Conservation (phyloP, 306 rosid species). For the Quercus dentata region DNA sequence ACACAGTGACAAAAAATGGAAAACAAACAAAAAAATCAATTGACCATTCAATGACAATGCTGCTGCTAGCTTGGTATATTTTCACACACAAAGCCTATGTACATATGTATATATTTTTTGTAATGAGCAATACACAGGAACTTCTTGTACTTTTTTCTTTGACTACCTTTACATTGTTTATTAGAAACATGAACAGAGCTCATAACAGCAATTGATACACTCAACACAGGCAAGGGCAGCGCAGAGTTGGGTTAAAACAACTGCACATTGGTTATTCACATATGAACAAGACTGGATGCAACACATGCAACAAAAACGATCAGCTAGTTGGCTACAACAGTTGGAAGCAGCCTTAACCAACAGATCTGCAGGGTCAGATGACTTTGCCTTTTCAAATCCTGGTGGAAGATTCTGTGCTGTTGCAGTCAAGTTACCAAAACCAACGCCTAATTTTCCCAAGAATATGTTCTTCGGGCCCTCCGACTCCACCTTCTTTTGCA, state of each 20-base stretch:
- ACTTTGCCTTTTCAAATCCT: slow-evolving; percentile 57
- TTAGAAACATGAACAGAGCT: slow-evolving; percentile 48
- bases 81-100: neutral
- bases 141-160: neutral
- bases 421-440: slow-evolving; percentile 73
- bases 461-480: slow-evolving; percentile 33
- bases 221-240: slow-evolving; percentile 78
- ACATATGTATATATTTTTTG: neutral
- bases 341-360: slow-evolving; percentile 61
- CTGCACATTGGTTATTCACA: slow-evolving; percentile 58
- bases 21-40: neutral
- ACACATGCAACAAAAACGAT: slow-evolving; percentile 72
- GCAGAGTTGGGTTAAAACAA: slow-evolving; percentile 65
- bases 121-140: neutral
- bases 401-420: slow-evolving; percentile 53
- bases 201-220: slow-evolving; percentile 74
- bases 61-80: neutral
- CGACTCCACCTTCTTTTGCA: slow-evolving; percentile 23
- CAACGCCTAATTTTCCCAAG: slow-evolving; percentile 61
- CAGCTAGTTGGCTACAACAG: slow-evolving; percentile 40
- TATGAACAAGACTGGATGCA: slow-evolving; percentile 46
- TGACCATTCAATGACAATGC: neutral
- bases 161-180: slow-evolving; percentile 7
- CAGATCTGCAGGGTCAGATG: slow-evolving; percentile 40
- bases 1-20: neutral